A percentile compares a stretch with the other conserved stretches of the same genome.
Evolutionary conservation across 108 stramenopile species (phyloP).

Genomic region (Pseudonitzschia pungens): DNA sequence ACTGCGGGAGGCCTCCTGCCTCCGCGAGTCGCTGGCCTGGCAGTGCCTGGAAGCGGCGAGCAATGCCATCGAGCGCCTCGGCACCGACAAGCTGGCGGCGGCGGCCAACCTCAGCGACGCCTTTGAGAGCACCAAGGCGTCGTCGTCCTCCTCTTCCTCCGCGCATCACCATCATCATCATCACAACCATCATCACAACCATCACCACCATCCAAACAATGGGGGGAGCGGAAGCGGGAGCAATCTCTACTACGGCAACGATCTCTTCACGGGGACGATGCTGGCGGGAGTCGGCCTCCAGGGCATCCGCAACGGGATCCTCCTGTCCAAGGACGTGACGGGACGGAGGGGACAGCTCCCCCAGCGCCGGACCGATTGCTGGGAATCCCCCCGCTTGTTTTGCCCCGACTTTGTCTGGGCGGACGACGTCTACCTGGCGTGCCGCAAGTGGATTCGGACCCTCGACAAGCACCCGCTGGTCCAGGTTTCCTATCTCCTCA

Average conservation of each 20-base stretch:
- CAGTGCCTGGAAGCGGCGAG: conserved; percentile 57
- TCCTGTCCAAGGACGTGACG: conserved; percentile 35
- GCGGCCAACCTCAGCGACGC: conserved; percentile 71
- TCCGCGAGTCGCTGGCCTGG: conserved; percentile 62
- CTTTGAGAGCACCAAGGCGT: conserved; percentile 30
- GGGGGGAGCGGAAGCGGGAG: background rate
- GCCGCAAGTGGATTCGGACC: conserved; percentile 60
- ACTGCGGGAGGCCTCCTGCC: conserved; percentile 37
- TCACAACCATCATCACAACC: background rate
- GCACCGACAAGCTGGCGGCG: conserved; percentile 68
- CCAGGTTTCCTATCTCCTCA: background rate
- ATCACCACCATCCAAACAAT: background rate
- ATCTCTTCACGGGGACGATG: background rate
- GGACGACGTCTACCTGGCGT: conserved; percentile 62
- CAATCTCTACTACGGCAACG: background rate
- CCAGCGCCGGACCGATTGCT: conserved; percentile 70
- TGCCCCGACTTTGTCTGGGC: conserved; percentile 90
- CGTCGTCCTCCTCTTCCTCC: background rate
- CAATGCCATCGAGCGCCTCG: conserved; percentile 71
- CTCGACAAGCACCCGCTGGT: conserved; percentile 69
- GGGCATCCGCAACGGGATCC: conserved; percentile 32
- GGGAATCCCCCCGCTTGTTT: conserved; percentile 80
- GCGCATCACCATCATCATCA: background rate
- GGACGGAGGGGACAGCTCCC: conserved; percentile 43
- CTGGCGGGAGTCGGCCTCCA: conserved; percentile 30